Percentiles rank a stretch among this genome's conserved stretches.
Evolutionary conservation across 129 eudicot species (phyloP).

Genomic region (Tagetes erecta): DNA sequence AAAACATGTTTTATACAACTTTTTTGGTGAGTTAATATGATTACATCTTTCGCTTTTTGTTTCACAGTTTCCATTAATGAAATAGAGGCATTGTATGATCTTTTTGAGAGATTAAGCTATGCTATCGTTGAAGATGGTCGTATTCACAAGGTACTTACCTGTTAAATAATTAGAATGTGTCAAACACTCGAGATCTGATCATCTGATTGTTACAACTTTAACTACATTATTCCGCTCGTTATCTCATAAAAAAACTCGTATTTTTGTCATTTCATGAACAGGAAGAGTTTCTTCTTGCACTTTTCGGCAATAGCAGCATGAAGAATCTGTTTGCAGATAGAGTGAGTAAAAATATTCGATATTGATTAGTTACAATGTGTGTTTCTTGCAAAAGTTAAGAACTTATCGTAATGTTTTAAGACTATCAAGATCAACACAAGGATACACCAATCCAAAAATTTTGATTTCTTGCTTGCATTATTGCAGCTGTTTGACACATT

Average conservation of each 20-base stretch:
- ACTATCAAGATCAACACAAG: not conserved
- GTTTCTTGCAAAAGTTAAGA: not conserved
- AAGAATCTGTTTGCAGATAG: constrained; percentile 70
- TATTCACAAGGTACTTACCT: constrained; percentile 49
- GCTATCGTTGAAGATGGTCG: constrained; percentile 48
- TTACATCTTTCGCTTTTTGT: not conserved
- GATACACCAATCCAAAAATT: not conserved
- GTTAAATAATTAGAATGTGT: not conserved
- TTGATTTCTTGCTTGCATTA: constrained; percentile 18
- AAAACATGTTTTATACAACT: constrained; percentile 8
- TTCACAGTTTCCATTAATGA: constrained; percentile 58
- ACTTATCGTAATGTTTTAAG: not conserved
- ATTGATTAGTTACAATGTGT: not conserved
- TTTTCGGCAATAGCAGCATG: constrained; percentile 51
- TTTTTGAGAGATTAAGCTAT: constrained; percentile 47
- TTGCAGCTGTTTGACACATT: constrained; percentile 73
- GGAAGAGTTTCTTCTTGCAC: constrained; percentile 90
- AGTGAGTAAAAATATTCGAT: constrained; percentile 37
- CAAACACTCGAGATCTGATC: not conserved
- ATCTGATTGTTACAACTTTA: not conserved
- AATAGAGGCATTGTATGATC: constrained; percentile 46
- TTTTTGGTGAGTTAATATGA: constrained; percentile 12
- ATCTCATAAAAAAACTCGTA: too few species aligned
- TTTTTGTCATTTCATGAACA: constrained; percentile 34
- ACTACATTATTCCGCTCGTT: not conserved